Percentiles rank a stretch among this genome's conserved stretches.
These are phyloP conservation scores for Naumovozyma castellii DNA, from an alignment of 805 yeast species.

Conservation along the genomic window DNA sequence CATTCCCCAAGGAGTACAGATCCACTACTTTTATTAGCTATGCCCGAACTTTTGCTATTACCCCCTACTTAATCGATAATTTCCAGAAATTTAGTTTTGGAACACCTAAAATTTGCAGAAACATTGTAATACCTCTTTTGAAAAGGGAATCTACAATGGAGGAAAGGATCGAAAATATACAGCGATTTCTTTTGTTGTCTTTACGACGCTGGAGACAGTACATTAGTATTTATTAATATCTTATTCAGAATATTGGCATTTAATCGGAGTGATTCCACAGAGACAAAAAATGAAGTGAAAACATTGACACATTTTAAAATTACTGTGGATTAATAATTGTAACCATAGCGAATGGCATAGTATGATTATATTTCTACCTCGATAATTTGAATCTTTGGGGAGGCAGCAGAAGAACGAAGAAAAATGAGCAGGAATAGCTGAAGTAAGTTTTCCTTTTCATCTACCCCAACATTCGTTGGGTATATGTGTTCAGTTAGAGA, in stretches of 20 bases:
- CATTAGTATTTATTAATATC: neutral
- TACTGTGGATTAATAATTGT: no score
- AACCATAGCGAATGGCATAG: no score
- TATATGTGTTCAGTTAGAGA: no score
- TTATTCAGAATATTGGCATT: neutral
- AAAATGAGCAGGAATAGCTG: no score
- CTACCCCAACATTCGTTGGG: no score
- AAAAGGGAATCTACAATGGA: neutral
- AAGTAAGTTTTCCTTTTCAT: no score
- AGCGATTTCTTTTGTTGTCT: neutral
- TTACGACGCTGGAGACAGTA: neutral
- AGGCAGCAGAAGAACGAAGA: no score
- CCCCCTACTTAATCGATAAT: neutral
- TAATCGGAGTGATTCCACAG: neutral
- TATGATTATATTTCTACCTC: no score
- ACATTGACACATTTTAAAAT: neutral
- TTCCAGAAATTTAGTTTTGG: neutral
- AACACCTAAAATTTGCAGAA: neutral
- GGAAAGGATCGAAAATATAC: neutral
- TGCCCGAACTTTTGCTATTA: neutral
- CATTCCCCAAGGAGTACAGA: neutral
- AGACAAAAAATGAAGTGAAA: neutral
- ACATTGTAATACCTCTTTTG: neutral
- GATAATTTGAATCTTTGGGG: no score
- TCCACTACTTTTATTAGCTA: neutral